Percentiles rank a stretch among this genome's conserved stretches.
These are phyloP conservation scores for Diplocarpon mali DNA, from an alignment of 2,329 filamentous ascomycete species.

Conservation along the genomic window DNA sequence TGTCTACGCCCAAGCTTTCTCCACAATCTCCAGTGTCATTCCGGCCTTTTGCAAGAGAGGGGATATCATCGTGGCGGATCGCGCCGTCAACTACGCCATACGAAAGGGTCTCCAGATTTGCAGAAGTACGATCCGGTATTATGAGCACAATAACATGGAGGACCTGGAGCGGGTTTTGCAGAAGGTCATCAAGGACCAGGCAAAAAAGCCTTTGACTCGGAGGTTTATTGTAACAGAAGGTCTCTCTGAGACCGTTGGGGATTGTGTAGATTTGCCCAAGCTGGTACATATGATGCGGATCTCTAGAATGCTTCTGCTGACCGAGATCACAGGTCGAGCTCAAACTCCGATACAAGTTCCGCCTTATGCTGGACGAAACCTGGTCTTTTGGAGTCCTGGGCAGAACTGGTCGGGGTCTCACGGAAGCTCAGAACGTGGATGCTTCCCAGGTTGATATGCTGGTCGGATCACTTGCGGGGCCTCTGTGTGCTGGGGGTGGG, in stretches of 20 bases:
- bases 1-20: slow-evolving; percentile 92
- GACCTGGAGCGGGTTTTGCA: slow-evolving; percentile 79
- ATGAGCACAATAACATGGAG: slow-evolving; percentile 90
- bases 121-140: slow-evolving; percentile 85
- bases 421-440: slow-evolving; percentile 94
- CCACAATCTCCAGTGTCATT: slow-evolving; percentile 92
- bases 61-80: slow-evolving; percentile 93
- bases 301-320: not conserved
- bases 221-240: slow-evolving; percentile 95
- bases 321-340: slow-evolving; percentile 56
- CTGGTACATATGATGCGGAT: slow-evolving; percentile 41
- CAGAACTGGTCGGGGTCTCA: slow-evolving; percentile 80
- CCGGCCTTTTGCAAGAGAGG: slow-evolving; percentile 95
- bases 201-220: slow-evolving; percentile 70
- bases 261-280: slow-evolving; percentile 73
- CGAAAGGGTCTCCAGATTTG: slow-evolving; percentile 91
- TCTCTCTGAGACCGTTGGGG: slow-evolving; percentile 82
- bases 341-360: slow-evolving; percentile 95
- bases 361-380: slow-evolving; percentile 92
- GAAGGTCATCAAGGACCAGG: slow-evolving; percentile 79
- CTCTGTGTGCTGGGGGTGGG: slow-evolving; percentile 83
- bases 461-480: slow-evolving; percentile 80
- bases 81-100: slow-evolving; percentile 85
- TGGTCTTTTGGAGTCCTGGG: slow-evolving; percentile 95
- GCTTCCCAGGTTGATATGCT: slow-evolving; percentile 94